These are phyloP conservation scores for Macrotyloma uniflorum DNA, from an alignment of 306 rosid species.

Conservation along the genomic window DNA sequence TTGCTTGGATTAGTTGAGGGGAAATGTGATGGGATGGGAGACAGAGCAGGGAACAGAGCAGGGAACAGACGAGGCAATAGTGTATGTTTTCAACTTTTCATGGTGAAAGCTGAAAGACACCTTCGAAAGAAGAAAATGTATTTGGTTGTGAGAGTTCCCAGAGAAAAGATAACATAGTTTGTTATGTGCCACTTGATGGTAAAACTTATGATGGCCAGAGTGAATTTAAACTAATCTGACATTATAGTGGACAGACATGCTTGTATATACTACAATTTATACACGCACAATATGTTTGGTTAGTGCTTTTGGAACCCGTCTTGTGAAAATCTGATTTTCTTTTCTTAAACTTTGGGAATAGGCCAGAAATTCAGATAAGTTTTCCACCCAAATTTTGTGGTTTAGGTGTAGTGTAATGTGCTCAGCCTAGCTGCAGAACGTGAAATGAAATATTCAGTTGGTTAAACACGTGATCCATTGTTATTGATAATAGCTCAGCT, in stretches of 20 bases:
- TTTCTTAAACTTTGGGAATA: slow-evolving; percentile 5
- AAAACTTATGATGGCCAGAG: slow-evolving; percentile 22
- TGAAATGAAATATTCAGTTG: not conserved
- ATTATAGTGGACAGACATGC: slow-evolving; percentile 20
- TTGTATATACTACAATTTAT: slow-evolving; percentile 31
- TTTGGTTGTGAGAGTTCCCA: slow-evolving; percentile 25
- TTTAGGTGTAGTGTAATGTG: not conserved
- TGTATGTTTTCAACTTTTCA: slow-evolving; percentile 34
- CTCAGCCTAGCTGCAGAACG: not conserved
- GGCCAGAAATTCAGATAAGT: not conserved
- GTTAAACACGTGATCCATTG: slow-evolving; percentile 23
- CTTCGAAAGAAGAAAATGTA: slow-evolving; percentile 30
- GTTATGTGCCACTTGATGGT: slow-evolving; percentile 33
- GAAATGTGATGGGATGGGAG: slow-evolving; percentile 32
- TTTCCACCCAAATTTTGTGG: not conserved
- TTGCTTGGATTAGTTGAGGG: slow-evolving; percentile 47
- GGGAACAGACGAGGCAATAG: slow-evolving; percentile 29
- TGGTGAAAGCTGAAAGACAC: slow-evolving; percentile 40
- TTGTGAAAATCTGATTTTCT: slow-evolving; percentile 8
- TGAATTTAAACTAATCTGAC: slow-evolving; percentile 33
- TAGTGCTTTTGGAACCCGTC: slow-evolving; percentile 8
- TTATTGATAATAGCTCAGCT: not conserved
- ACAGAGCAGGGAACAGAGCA: not conserved
- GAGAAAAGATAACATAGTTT: slow-evolving; percentile 37
- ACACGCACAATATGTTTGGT: slow-evolving; percentile 3